Conservation (phyloP, 1,284 basidiomycete genomes). For the Sparassis latifolia region DNA sequence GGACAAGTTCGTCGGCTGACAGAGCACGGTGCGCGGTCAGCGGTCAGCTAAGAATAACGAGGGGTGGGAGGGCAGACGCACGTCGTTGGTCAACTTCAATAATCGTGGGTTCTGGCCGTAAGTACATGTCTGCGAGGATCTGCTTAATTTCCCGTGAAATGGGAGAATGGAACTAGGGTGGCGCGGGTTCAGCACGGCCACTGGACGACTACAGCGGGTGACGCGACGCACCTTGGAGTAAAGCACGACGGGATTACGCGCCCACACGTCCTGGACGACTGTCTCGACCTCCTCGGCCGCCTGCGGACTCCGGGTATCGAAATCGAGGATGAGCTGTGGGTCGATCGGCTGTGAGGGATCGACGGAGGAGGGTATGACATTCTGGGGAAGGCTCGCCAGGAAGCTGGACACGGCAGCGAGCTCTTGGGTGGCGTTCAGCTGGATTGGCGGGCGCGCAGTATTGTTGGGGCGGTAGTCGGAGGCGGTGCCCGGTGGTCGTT, state of each 20-base stretch:
- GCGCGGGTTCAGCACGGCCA: neutral
- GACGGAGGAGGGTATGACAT: slow-evolving; percentile 64
- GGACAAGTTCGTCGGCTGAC: slow-evolving; percentile 37
- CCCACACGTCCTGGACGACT: slow-evolving; percentile 45
- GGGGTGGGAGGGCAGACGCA: slow-evolving; percentile 26
- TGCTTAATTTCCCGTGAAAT: slow-evolving; percentile 62
- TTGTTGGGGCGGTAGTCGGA: slow-evolving; percentile 1
- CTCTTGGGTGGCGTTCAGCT: slow-evolving; percentile 55
- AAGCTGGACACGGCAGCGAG: slow-evolving; percentile 75
- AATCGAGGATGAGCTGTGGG: slow-evolving; percentile 76
- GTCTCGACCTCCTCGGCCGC: slow-evolving; percentile 32
- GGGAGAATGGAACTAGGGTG: slow-evolving; percentile 50
- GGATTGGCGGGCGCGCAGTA: slow-evolving; percentile 31
- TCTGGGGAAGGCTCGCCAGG: slow-evolving; percentile 72
- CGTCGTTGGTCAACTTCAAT: slow-evolving; percentile 70
- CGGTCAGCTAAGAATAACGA: slow-evolving; percentile 24
- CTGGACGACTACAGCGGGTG: neutral
- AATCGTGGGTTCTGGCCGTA: slow-evolving; percentile 62
- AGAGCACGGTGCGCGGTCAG: neutral
- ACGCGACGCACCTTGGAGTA: slow-evolving; percentile 60
- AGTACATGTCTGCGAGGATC: slow-evolving; percentile 51
- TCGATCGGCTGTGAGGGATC: slow-evolving; percentile 66
- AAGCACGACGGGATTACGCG: slow-evolving; percentile 70
- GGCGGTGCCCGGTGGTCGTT: slow-evolving; percentile 15
- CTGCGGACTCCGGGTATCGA: slow-evolving; percentile 57